Percentiles rank a stretch among this genome's conserved stretches.
Conservation (phyloP, 345 rosid genomes). For the Lumnitzera littorea region DNA sequence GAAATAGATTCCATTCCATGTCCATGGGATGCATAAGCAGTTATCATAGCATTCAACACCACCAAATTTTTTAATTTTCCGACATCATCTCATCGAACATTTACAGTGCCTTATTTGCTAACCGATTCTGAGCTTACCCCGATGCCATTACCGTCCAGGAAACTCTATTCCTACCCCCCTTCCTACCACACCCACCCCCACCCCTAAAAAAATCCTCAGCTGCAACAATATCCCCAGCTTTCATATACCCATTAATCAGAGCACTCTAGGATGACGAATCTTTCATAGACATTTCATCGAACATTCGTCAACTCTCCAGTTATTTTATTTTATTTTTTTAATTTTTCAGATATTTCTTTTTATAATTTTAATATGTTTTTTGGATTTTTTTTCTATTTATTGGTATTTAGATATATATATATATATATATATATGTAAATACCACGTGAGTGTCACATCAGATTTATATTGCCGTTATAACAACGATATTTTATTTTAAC, state of each 20-base stretch:
- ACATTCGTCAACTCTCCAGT: constrained; percentile 34
- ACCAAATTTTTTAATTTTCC: constrained; percentile 13
- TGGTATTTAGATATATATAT: no score
- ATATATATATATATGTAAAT: no score
- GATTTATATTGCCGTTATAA: no score
- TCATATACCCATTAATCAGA: constrained; percentile 31
- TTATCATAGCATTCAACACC: constrained; percentile 49
- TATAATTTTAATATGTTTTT: no score
- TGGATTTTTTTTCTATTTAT: no score
- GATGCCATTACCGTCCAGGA: constrained; percentile 42
- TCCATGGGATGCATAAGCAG: constrained; percentile 44
- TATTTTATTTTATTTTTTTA: no score
- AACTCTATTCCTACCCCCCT: constrained; percentile 26
- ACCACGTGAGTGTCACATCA: no score
- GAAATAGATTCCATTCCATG: constrained; percentile 17
- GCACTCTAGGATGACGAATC: constrained; percentile 43
- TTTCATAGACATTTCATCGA: constrained; percentile 36
- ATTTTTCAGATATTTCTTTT: no score
- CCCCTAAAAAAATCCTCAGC: constrained; percentile 23
- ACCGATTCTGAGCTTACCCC: constrained; percentile 28
- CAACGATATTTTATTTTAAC: no score
- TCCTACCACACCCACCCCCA: no score
- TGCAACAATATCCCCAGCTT: constrained; percentile 17
- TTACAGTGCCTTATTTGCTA: constrained; percentile 28
- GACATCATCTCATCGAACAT: constrained; percentile 19